Evolutionary conservation across 192 early-diverging fungal genomes (phyloP).

Genomic region (Entomortierella beljakovae): DNA sequence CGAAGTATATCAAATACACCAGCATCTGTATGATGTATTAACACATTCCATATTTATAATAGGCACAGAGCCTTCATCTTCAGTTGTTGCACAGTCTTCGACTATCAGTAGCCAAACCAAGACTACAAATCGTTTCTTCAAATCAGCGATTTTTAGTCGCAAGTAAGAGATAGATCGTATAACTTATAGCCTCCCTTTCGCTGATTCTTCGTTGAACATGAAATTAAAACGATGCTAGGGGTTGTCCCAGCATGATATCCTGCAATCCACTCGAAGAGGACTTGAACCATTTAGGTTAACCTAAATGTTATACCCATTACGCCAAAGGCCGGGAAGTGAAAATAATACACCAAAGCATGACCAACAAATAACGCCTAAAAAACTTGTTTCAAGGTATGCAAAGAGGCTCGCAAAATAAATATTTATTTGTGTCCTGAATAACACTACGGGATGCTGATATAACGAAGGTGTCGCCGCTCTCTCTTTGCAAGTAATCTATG

Average conservation of each 20-base stretch:
- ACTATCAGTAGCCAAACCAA: constrained; percentile 13
- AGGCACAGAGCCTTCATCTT: constrained; percentile 4
- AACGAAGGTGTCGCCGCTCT: constrained; percentile 35
- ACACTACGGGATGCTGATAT: constrained; percentile 43
- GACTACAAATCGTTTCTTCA: constrained; percentile 30
- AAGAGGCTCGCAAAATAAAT: not conserved
- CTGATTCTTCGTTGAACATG: too few species aligned
- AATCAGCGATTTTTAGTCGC: constrained; percentile 30
- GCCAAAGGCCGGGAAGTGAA: too few species aligned
- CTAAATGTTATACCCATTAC: not conserved
- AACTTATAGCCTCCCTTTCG: not conserved
- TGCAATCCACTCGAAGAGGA: too few species aligned
- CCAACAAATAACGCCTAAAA: too few species aligned
- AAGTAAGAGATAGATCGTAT: constrained; percentile 3
- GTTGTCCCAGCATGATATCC: too few species aligned
- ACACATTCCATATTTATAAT: not conserved
- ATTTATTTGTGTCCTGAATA: too few species aligned
- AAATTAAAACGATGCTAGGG: too few species aligned
- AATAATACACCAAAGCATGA: not conserved
- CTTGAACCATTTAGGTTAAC: too few species aligned
- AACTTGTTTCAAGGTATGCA: not conserved
- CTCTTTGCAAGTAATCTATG: constrained; percentile 11
- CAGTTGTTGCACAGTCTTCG: not conserved
- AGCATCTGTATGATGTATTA: not conserved
- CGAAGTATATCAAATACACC: not conserved